Conservation (phyloP, 129 eudicot species). For the Centaurea solstitialis region DNA sequence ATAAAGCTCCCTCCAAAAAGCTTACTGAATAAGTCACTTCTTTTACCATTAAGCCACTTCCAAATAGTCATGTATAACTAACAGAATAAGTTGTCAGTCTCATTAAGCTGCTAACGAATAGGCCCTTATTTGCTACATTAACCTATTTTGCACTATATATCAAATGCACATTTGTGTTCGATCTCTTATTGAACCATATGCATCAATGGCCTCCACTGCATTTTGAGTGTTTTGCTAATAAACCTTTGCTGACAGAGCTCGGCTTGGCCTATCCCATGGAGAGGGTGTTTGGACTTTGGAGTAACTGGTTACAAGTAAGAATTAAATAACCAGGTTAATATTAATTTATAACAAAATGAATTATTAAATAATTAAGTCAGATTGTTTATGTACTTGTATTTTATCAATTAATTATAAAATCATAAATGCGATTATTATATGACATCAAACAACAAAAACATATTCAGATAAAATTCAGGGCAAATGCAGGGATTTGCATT, state of each 20-base stretch:
- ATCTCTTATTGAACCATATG: neutral
- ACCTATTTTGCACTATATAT: neutral
- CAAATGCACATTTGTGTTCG: neutral
- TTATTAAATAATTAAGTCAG: neutral
- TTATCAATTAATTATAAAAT: neutral
- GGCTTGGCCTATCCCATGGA: neutral
- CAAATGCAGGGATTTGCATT: neutral
- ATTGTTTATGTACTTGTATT: neutral
- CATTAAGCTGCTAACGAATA: no score
- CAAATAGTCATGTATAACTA: no score
- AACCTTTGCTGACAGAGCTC: neutral
- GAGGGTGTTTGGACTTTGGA: neutral
- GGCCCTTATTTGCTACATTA: neutral
- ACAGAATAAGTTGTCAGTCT: no score
- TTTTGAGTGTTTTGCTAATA: neutral
- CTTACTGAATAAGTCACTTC: no score
- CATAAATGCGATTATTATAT: neutral
- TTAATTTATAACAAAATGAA: neutral
- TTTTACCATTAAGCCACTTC: no score
- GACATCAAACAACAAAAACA: neutral
- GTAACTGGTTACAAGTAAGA: neutral
- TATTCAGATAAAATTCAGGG: neutral
- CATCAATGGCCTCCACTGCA: neutral
- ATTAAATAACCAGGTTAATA: neutral
- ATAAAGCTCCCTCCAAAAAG: no score